A percentile compares a stretch with the other conserved stretches of the same genome.
phyloP scores from a whole-genome alignment of 148 eudicot genomes.

The Fagopyrum homotropicum region DNA sequence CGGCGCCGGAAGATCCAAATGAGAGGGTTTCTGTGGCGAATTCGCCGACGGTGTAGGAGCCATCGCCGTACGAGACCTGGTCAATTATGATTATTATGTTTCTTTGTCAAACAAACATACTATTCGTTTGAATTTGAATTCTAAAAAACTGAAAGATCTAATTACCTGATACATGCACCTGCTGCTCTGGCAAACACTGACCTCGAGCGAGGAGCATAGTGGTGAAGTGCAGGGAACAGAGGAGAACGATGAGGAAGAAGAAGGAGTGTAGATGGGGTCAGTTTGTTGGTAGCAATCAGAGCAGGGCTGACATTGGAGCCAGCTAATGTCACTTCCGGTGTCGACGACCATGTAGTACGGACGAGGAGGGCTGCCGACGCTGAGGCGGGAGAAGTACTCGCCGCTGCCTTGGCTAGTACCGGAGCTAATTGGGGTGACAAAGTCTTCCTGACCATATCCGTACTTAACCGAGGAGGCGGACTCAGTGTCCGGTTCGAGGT shows the following conservation, averaged over 20 bases:
- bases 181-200: constrained; percentile 34
- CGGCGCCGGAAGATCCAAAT: constrained; percentile 42
- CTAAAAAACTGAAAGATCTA: no score
- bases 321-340: constrained; percentile 77
- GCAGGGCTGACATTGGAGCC: constrained; percentile 84
- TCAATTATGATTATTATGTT: no score
- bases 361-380: constrained; percentile 56
- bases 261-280: constrained; percentile 58
- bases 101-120: no score
- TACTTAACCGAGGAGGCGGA: background rate
- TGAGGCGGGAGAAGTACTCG: constrained; percentile 75
- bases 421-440: constrained; percentile 49
- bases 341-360: constrained; percentile 53
- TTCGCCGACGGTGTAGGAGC: constrained; percentile 69
- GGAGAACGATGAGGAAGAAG: constrained; percentile 35
- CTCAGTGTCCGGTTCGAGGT: constrained; percentile 21
- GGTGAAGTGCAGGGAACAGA: constrained; percentile 35
- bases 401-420: constrained; percentile 67
- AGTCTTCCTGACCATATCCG: constrained; percentile 17
- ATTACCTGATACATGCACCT: constrained; percentile 29
- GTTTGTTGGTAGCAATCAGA: constrained; percentile 63
- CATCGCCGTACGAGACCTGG: constrained; percentile 85
- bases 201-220: constrained; percentile 41
- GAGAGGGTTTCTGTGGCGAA: constrained; percentile 68
- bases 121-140: no score